phyloP scores from a whole-genome alignment of 192 early-diverging fungal genomes.

The Mortierella antarctica region DNA sequence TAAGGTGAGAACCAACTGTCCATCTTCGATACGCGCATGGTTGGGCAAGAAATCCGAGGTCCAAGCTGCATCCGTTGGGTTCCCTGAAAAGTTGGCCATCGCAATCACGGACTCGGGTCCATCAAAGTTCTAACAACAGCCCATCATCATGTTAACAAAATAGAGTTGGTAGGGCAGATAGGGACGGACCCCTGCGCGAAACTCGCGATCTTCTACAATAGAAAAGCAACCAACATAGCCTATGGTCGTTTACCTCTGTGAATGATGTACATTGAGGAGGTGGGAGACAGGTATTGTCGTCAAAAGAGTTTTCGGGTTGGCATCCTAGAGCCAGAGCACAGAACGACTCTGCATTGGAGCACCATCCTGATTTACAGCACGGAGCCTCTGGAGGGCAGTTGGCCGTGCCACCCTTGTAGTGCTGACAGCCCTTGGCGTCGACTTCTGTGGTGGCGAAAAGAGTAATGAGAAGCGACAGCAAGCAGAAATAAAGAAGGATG shows the following conservation, averaged over 20 bases:
- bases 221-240: background rate
- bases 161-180: background rate
- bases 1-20: constrained; percentile 39
- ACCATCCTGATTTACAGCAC: constrained; percentile 57
- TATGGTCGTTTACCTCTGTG: constrained; percentile 14
- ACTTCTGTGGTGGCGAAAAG: background rate
- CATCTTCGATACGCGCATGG: constrained; percentile 43
- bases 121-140: constrained; percentile 19
- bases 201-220: background rate
- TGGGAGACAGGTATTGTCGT: constrained; percentile 30
- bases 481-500: background rate
- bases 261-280: constrained; percentile 37
- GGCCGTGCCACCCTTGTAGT: constrained; percentile 38
- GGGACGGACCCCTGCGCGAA: background rate
- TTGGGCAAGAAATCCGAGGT: constrained; percentile 50
- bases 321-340: constrained; percentile 49
- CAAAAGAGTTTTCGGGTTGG: constrained; percentile 54
- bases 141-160: background rate
- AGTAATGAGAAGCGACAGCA: background rate
- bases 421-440: constrained; percentile 32
- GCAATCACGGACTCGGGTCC: constrained; percentile 14
- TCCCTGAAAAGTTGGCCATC: constrained; percentile 32
- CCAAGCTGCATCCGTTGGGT: constrained; percentile 45
- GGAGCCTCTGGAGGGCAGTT: constrained; percentile 59
- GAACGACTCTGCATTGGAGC: constrained; percentile 50